Conservation (phyloP, 306 rosid genomes). For the Vigna radiata region DNA sequence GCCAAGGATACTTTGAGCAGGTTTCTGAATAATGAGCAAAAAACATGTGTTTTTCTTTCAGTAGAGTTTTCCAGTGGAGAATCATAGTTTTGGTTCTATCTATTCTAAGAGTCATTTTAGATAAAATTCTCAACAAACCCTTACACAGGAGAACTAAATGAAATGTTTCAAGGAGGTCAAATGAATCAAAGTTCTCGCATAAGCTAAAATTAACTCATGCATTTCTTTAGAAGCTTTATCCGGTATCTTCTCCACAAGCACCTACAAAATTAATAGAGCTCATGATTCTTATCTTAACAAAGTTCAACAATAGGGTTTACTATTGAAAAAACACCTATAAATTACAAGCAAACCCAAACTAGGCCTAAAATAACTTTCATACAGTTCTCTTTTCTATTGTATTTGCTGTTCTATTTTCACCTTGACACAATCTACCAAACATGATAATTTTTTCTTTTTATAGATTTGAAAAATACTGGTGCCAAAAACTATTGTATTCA, state of each 20-base stretch:
- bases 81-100: not conserved
- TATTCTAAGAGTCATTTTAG: not conserved
- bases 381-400: no score
- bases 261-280: no score
- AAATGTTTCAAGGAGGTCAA: not conserved
- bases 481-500: not conserved
- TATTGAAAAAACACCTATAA: no score
- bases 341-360: no score
- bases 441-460: not conserved
- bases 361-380: no score
- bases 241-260: not conserved
- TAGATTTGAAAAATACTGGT: constrained; percentile 27
- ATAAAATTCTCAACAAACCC: not conserved
- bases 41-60: not conserved
- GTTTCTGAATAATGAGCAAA: constrained; percentile 24
- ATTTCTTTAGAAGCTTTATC: not conserved
- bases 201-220: not conserved
- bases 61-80: not conserved
- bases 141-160: not conserved
- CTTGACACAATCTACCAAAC: no score
- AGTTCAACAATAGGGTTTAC: no score
- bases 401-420: no score
- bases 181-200: not conserved
- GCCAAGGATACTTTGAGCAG: not conserved
- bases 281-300: no score